Evolutionary conservation across 192 early-diverging fungal genomes (phyloP).

Genomic region (Borealophlyctis nickersoniae): DNA sequence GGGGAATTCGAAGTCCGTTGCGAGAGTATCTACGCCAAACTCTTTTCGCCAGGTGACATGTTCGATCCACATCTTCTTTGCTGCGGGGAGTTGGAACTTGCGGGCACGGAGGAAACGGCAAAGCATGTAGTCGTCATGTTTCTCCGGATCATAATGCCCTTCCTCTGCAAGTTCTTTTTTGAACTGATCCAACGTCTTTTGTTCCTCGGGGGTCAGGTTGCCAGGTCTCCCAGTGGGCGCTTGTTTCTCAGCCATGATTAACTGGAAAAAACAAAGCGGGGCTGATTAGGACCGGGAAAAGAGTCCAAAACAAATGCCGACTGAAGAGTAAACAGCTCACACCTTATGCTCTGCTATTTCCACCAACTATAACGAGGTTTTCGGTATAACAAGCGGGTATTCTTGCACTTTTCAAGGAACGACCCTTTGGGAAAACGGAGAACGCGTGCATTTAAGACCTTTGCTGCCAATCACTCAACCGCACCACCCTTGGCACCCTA

Average conservation of each 20-base stretch:
- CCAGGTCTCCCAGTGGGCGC: slow-evolving; percentile 51
- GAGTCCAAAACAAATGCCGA: too few relatives aligned
- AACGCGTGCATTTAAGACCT: too few relatives aligned
- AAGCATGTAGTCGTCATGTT: slow-evolving; percentile 65
- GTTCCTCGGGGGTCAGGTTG: slow-evolving; percentile 57
- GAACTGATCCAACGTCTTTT: slow-evolving; percentile 52
- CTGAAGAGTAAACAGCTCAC: too few relatives aligned
- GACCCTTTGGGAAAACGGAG: too few relatives aligned
- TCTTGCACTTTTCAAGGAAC: too few relatives aligned
- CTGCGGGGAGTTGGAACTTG: slow-evolving; percentile 59
- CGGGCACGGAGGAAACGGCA: slow-evolving; percentile 73
- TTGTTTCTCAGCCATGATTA: background rate
- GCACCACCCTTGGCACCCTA: too few relatives aligned
- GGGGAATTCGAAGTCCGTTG: slow-evolving; percentile 55
- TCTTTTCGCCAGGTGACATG: slow-evolving; percentile 67
- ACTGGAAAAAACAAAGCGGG: too few relatives aligned
- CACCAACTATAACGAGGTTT: too few relatives aligned
- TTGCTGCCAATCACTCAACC: too few relatives aligned
- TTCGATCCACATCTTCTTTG: slow-evolving; percentile 73
- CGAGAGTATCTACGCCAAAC: slow-evolving; percentile 53
- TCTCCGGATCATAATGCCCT: slow-evolving; percentile 51
- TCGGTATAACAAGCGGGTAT: too few relatives aligned
- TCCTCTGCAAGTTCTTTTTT: slow-evolving; percentile 54
- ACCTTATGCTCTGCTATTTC: too few relatives aligned
- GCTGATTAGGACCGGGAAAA: too few relatives aligned